Evolutionary conservation across 495 filamentous ascomycete genomes (phyloP).

Genomic region (Parachaetomium inaequale): DNA sequence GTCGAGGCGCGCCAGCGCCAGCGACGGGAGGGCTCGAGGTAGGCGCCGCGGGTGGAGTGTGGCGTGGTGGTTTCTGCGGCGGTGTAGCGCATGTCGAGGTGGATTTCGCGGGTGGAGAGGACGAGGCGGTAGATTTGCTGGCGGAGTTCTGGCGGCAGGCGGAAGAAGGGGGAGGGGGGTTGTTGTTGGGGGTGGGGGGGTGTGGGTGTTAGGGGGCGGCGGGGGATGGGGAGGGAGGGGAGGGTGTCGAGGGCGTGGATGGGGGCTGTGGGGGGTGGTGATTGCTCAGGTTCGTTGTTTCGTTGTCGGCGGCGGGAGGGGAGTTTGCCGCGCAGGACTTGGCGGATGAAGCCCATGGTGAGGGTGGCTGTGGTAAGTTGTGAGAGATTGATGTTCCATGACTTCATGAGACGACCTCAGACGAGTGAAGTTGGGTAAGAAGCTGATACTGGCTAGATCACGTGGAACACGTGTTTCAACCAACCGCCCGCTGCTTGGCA

Average conservation of each 20-base stretch:
- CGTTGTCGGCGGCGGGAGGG: neutral
- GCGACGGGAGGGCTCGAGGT: constrained; percentile 2
- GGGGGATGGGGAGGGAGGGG: constrained; percentile 11
- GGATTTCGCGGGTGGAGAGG: constrained; percentile 20
- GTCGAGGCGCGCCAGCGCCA: constrained; percentile 21
- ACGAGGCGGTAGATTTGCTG: constrained; percentile 30
- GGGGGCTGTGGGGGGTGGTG: neutral
- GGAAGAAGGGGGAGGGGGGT: constrained; percentile 35
- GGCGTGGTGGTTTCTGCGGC: constrained; percentile 8
- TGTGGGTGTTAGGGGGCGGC: constrained; percentile 15
- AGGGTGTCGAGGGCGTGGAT: constrained; percentile 18
- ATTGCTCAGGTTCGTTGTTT: too few relatives aligned
- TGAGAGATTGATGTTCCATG: too few relatives aligned
- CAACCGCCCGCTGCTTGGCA: too few relatives aligned
- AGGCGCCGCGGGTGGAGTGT: constrained; percentile 18
- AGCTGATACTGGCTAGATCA: too few relatives aligned
- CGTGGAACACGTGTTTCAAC: too few relatives aligned
- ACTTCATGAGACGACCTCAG: too few relatives aligned
- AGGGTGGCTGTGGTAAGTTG: neutral
- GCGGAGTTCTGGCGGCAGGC: constrained; percentile 40
- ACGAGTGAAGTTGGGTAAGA: too few relatives aligned
- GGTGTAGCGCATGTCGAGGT: constrained; percentile 26
- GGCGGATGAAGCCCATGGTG: constrained; percentile 1
- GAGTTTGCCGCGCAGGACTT: neutral
- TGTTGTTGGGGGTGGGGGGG: constrained; percentile 10